Evolutionary conservation across 495 filamentous ascomycete genomes (phyloP).

Genomic region (Entonaema liquescens): DNA sequence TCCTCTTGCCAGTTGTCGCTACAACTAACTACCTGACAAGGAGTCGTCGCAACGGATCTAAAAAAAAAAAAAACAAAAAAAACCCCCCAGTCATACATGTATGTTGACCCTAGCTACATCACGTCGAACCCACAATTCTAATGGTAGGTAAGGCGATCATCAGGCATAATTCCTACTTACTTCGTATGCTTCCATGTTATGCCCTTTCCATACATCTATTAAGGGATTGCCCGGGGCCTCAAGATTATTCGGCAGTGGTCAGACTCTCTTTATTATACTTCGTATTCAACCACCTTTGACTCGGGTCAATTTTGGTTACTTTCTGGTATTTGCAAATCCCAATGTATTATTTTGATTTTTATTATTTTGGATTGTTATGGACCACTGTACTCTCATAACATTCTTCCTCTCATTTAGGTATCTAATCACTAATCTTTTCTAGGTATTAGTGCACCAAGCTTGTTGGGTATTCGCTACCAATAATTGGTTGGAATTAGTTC

Average conservation of each 20-base stretch:
- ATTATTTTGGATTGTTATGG: conserved; percentile 12
- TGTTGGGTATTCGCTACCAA: conserved; percentile 7
- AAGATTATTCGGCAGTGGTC: conserved; percentile 8
- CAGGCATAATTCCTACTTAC: too few relatives aligned
- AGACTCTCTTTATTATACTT: conserved; percentile 8
- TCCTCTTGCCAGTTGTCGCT: neutral
- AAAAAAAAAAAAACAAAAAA: too few relatives aligned
- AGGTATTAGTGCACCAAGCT: conserved; percentile 27
- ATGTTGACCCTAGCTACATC: too few relatives aligned
- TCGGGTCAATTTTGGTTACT: neutral
- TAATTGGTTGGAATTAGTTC: conserved; percentile 27
- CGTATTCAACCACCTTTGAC: neutral
- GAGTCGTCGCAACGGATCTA: conserved; percentile 3
- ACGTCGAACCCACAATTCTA: too few relatives aligned
- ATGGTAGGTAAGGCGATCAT: too few relatives aligned
- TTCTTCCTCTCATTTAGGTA: conserved; percentile 25
- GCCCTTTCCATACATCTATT: conserved; percentile 21
- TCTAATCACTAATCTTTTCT: conserved; percentile 14
- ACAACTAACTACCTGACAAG: neutral
- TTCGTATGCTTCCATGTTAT: too few relatives aligned
- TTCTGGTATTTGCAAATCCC: conserved; percentile 31
- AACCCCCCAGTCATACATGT: too few relatives aligned
- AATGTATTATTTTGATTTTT: conserved; percentile 24
- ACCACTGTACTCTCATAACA: neutral
- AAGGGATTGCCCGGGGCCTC: neutral